Percentiles rank a stretch among this genome's conserved stretches.
Conservation (phyloP, 2,329 filamentous ascomycete species). For the Cladosporium sp. region DNA sequence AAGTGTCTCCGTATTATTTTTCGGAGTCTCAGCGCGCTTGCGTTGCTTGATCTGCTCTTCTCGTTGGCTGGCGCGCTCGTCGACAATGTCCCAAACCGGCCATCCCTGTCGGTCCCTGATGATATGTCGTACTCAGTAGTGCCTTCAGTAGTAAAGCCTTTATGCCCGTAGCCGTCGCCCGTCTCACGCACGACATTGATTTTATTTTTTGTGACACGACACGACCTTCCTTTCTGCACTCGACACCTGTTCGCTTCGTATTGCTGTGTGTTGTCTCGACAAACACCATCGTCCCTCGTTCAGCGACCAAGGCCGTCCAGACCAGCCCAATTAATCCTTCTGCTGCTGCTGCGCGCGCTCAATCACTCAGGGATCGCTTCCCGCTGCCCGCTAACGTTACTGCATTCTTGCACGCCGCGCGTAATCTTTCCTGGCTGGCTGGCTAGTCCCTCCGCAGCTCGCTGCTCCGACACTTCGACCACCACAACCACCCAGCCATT, state of each 20-base stretch:
- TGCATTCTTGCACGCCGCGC: slow-evolving; percentile 17
- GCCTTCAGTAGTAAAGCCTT: background rate
- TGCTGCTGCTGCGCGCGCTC: background rate
- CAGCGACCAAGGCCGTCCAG: background rate
- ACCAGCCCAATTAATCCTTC: background rate
- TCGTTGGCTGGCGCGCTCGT: background rate
- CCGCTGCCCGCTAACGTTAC: slow-evolving; percentile 11
- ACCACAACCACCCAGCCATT: background rate
- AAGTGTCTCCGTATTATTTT: background rate
- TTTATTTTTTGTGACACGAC: slow-evolving; percentile 9
- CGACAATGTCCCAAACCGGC: background rate
- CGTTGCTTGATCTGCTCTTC: background rate
- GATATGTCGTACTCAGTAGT: slow-evolving; percentile 6
- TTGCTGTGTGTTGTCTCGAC: background rate
- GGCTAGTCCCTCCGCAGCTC: background rate
- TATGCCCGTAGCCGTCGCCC: slow-evolving; percentile 3
- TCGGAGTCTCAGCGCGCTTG: background rate
- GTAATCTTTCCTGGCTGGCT: slow-evolving; percentile 12
- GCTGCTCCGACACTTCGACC: background rate
- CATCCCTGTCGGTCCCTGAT: slow-evolving; percentile 10
- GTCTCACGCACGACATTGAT: background rate
- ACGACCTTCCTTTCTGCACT: background rate
- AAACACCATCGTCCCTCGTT: background rate
- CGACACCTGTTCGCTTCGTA: slow-evolving; percentile 4
- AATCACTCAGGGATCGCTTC: slow-evolving; percentile 8